A percentile compares a stretch with the other conserved stretches of the same genome.
Conservation (phyloP, 2,329 filamentous ascomycete species). For the Ophiostoma pallidulum region DNA sequence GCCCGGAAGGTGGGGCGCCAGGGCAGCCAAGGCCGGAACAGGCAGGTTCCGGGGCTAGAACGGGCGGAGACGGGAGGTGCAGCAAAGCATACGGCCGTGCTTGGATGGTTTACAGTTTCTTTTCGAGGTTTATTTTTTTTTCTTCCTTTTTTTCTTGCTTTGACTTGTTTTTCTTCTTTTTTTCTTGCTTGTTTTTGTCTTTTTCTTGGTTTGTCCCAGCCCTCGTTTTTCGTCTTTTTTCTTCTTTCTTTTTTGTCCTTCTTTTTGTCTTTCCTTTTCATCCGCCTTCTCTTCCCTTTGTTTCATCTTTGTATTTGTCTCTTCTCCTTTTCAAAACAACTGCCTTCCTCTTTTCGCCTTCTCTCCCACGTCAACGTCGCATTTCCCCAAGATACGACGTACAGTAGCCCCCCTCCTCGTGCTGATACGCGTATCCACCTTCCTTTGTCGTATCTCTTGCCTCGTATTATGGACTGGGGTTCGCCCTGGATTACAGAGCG, state of each 20-base stretch:
- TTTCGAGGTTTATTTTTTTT: not conserved
- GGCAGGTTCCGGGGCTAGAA: slow-evolving; percentile 3
- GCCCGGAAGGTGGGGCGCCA: too few species aligned
- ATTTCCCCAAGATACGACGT: too few species aligned
- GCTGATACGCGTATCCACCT: too few species aligned
- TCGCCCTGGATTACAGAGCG: too few species aligned
- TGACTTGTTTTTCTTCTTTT: not conserved
- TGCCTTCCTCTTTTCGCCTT: too few species aligned
- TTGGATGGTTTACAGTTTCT: not conserved
- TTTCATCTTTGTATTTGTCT: not conserved
- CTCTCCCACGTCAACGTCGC: too few species aligned
- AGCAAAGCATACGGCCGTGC: not conserved
- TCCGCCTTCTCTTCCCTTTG: not conserved
- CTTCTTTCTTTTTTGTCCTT: not conserved
- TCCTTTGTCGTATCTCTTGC: too few species aligned
- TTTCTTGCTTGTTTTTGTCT: not conserved
- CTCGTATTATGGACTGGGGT: too few species aligned
- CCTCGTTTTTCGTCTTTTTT: not conserved
- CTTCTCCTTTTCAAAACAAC: not conserved
- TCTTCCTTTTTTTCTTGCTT: not conserved
- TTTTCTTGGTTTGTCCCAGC: too few species aligned
- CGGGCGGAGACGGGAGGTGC: not conserved
- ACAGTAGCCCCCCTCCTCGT: too few species aligned
- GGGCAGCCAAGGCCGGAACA: too few species aligned
- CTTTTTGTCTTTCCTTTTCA: not conserved